These are phyloP conservation scores for Mycocentrospora acerina DNA, from an alignment of 2,329 filamentous ascomycete species.

Conservation along the genomic window DNA sequence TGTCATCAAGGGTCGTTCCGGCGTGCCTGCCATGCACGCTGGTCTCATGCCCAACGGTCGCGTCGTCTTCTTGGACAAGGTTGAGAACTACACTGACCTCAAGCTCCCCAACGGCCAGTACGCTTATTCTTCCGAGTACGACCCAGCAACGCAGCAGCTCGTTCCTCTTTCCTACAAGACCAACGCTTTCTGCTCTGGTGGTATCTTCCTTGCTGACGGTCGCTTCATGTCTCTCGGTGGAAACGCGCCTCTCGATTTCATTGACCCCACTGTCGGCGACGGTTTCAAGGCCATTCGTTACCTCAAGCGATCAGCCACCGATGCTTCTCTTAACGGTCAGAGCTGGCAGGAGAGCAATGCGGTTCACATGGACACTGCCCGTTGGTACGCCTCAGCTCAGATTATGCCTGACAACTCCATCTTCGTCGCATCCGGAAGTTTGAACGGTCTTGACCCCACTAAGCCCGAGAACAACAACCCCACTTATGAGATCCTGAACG, in stretches of 20 bases:
- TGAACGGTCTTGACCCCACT: slow-evolving; percentile 60
- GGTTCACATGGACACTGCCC: slow-evolving; percentile 51
- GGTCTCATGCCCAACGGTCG: slow-evolving; percentile 60
- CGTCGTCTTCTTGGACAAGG: slow-evolving; percentile 64
- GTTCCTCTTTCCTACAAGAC: slow-evolving; percentile 55
- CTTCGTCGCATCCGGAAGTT: slow-evolving; percentile 62
- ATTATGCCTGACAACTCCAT: slow-evolving; percentile 59
- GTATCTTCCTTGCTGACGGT: slow-evolving; percentile 60
- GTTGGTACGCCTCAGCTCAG: slow-evolving; percentile 64
- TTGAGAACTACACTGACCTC: slow-evolving; percentile 63
- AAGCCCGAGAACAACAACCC: slow-evolving; percentile 62
- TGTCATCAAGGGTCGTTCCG: slow-evolving; percentile 55
- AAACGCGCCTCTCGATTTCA: slow-evolving; percentile 56
- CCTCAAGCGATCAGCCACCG: slow-evolving; percentile 50
- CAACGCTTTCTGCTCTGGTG: slow-evolving; percentile 64
- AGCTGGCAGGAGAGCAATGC: slow-evolving; percentile 59
- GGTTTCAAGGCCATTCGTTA: slow-evolving; percentile 61
- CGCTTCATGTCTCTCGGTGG: slow-evolving; percentile 58
- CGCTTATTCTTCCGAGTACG: slow-evolving; percentile 63
- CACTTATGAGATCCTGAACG: slow-evolving; percentile 61
- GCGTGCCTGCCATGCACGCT: slow-evolving; percentile 66
- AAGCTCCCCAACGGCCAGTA: slow-evolving; percentile 56
- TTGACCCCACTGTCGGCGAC: slow-evolving; percentile 61
- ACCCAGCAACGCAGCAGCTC: slow-evolving; percentile 52
- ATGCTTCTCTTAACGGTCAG: slow-evolving; percentile 50